Evolutionary conservation across 495 filamentous ascomycete species (phyloP).

Genomic region (Talaromyces trachyspermus): DNA sequence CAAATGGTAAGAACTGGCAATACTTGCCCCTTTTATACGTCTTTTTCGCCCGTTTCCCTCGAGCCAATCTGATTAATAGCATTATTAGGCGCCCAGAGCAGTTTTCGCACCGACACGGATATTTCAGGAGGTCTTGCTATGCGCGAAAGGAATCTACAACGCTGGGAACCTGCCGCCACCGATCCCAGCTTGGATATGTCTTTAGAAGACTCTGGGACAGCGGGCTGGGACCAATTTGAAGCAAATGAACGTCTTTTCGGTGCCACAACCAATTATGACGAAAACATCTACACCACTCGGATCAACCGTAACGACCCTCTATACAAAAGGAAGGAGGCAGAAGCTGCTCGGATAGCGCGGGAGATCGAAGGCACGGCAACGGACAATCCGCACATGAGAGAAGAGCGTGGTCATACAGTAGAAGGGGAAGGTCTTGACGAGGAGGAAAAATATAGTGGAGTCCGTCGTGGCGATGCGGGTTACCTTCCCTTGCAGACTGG

Average conservation of each 20-base stretch:
- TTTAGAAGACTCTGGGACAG: constrained; percentile 49
- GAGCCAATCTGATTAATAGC: constrained; percentile 4
- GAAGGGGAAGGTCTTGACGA: constrained; percentile 73
- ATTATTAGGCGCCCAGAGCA: constrained; percentile 37
- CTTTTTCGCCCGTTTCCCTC: no score
- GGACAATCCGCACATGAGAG: constrained; percentile 72
- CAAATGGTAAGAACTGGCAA: constrained; percentile 69
- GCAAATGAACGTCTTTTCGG: constrained; percentile 84
- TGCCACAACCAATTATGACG: constrained; percentile 78
- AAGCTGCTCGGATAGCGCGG: constrained; percentile 74
- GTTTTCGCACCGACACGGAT: constrained; percentile 80
- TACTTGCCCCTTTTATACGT: no score
- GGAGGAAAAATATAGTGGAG: constrained; percentile 92
- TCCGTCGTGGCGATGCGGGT: constrained; percentile 60
- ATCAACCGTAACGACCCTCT: constrained; percentile 76
- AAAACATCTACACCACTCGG: constrained; percentile 86
- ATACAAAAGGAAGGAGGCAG: constrained; percentile 67
- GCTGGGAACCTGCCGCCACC: constrained; percentile 69
- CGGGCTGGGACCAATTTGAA: constrained; percentile 90
- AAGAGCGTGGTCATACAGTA: constrained; percentile 72
- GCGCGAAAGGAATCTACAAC: constrained; percentile 71
- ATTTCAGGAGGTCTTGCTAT: constrained; percentile 67
- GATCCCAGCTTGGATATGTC: constrained; percentile 56
- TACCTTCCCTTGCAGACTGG: constrained; percentile 60
- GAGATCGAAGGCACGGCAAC: constrained; percentile 73